Evolutionary conservation across 495 filamentous ascomycete genomes (phyloP), one percentile per base, ranked within the genome.

Genomic region (Hamigera avellanea): DNA sequence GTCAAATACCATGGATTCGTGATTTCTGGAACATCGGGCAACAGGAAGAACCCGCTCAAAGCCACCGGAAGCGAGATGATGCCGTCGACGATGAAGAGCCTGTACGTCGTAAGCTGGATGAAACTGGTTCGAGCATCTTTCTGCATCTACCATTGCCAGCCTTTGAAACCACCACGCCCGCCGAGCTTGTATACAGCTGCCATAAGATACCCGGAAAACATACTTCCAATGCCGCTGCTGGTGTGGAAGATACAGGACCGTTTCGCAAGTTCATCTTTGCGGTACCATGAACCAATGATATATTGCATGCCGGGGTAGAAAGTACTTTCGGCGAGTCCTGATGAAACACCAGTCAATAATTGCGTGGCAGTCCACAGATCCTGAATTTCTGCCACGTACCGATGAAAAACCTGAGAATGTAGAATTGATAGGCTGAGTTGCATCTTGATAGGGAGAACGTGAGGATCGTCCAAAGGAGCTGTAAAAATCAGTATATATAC

Each of bases 231-330:
- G 13, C 64, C 60, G 19, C 71, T 63, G 35, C 58, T 68, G 0
- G 69, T 68, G 27, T 77, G 71, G 50, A 80, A 78, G 21, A 81
- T 76, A 36, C 72, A 76, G n/a, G 70, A 70, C 12, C 77, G 57
- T 41, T 75, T 62, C 35, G 72, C 62, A 39, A 79, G 39, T 52
- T 77, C 53, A 57, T 70, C 54, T 61, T 70, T 56, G 46, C 72
- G 49, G 54, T 77, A 70, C 64, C 64, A 67, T 4, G 57, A 61
- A 6, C 61, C 59, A 31, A 69, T 59, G 25, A 66, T 61, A 28
- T 64, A 64, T 34, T 67, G 56, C 55, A 65, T 64, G 8, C 63
- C 63, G 5, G 60, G 62, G 30, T 66, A 70, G 34, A 67, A 64
- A 0, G 57, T 61, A 18, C 54, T 60, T 43, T 69, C 66, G 3